Conservation (phyloP, 208 protist species). For the Trichomonas tenax region DNA sequence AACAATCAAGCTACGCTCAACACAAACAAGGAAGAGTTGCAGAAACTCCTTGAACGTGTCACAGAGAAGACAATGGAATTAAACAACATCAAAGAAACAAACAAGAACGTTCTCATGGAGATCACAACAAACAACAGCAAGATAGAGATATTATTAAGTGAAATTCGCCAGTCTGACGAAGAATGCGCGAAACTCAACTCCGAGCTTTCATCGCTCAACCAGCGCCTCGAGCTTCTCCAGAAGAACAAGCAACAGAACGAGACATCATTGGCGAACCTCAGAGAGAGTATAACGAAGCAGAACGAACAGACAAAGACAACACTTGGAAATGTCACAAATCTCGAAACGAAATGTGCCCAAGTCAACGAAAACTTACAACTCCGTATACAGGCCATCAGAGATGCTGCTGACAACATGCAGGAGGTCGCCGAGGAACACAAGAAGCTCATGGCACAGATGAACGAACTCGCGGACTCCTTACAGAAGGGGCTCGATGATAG, state of each 20-base stretch:
- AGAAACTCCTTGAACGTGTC: neutral
- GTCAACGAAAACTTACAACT: neutral
- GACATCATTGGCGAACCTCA: neutral
- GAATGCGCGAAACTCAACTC: neutral
- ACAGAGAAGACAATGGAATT: neutral
- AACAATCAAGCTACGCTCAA: neutral
- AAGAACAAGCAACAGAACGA: neutral
- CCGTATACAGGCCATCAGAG: neutral
- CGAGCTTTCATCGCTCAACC: neutral
- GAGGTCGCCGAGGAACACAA: neutral
- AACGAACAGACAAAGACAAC: neutral
- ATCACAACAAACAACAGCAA: neutral
- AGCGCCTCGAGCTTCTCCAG: neutral
- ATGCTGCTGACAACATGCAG: neutral
- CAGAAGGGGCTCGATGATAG: neutral
- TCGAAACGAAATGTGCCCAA: neutral
- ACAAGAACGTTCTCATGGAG: neutral
- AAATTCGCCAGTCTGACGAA: neutral
- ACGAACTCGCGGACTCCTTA: neutral
- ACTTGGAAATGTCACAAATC: neutral
- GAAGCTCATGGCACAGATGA: neutral
- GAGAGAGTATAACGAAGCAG: neutral
- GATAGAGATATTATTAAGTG: neutral
- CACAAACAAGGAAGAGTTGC: neutral
- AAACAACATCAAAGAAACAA: neutral